These are phyloP conservation scores for Tarenaya hassleriana DNA, from an alignment of 345 rosid genomes.

Conservation along the genomic window DNA sequence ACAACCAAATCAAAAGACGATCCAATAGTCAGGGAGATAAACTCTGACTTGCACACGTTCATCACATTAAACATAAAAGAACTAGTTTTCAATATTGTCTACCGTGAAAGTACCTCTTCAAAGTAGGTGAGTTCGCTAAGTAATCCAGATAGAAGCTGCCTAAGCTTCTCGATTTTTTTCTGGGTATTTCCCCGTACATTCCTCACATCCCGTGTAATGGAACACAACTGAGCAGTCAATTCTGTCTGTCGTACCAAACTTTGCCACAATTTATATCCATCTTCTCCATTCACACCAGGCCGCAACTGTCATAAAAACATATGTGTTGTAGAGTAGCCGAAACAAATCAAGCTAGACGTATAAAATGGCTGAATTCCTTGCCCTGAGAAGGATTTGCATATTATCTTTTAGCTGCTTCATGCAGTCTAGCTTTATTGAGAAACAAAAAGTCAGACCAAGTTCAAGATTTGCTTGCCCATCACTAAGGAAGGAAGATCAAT, in stretches of 20 bases:
- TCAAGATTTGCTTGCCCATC: no score
- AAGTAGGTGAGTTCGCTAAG: slow-evolving; percentile 95
- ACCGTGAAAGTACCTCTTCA: slow-evolving; percentile 63
- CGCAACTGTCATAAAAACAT: slow-evolving; percentile 45
- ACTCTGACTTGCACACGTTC: not conserved
- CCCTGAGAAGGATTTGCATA: slow-evolving; percentile 1
- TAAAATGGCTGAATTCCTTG: slow-evolving; percentile 9
- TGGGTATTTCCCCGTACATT: slow-evolving; percentile 97
- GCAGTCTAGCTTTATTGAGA: no score
- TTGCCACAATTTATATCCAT: slow-evolving; percentile 84
- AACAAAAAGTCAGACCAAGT: no score
- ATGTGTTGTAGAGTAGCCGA: slow-evolving; percentile 13
- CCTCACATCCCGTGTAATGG: slow-evolving; percentile 84
- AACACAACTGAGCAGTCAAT: slow-evolving; percentile 89
- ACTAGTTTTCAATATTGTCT: slow-evolving; percentile 15
- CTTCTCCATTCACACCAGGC: slow-evolving; percentile 54
- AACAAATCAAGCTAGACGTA: slow-evolving; percentile 9
- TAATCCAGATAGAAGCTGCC: slow-evolving; percentile 93
- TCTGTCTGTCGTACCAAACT: slow-evolving; percentile 92
- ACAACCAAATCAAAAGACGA: slow-evolving; percentile 17
- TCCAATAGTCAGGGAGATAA: slow-evolving; percentile 13
- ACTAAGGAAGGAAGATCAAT: not conserved
- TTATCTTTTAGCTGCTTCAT: not conserved
- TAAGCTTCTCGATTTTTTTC: slow-evolving; percentile 93
- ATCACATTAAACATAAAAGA: slow-evolving; percentile 8